phyloP scores from a whole-genome alignment of 2,329 filamentous ascomycete genomes.

The Ramularia collo-cygni region DNA sequence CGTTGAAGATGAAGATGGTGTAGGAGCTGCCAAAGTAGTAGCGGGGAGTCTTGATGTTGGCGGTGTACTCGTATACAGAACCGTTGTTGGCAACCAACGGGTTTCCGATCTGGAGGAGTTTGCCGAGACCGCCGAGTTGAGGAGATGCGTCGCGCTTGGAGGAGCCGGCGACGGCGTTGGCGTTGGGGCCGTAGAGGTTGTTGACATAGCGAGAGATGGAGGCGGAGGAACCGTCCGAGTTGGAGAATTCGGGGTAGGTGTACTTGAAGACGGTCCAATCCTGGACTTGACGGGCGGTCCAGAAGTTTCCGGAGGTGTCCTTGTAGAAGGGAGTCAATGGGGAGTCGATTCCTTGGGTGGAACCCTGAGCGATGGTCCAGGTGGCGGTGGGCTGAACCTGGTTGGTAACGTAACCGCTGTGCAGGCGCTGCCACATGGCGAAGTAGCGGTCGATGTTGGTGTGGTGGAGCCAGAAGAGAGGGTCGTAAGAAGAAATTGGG shows the following conservation, averaged over 20 bases:
- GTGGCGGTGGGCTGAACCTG: slow-evolving; percentile 22
- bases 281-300: slow-evolving; percentile 58
- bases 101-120: slow-evolving; percentile 9
- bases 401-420: slow-evolving; percentile 21
- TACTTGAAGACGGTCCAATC: slow-evolving; percentile 58
- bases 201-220: slow-evolving; percentile 45
- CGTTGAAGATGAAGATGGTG: slow-evolving; percentile 61
- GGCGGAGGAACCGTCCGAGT: slow-evolving; percentile 31
- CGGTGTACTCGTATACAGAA: slow-evolving; percentile 58
- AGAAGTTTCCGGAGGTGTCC: slow-evolving; percentile 53
- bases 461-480: slow-evolving; percentile 31
- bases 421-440: slow-evolving; percentile 28
- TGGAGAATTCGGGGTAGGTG: slow-evolving; percentile 62
- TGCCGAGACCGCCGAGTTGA: slow-evolving; percentile 5
- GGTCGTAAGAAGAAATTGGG: slow-evolving; percentile 26
- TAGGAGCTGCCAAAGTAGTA: slow-evolving; percentile 56
- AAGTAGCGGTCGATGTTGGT: slow-evolving; percentile 29
- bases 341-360: slow-evolving; percentile 16
- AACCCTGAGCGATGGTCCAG: slow-evolving; percentile 25
- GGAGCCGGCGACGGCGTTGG: slow-evolving; percentile 28
- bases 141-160: slow-evolving; percentile 23
- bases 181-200: slow-evolving; percentile 46
- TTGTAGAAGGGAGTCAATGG: slow-evolving; percentile 57
- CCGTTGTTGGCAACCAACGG: slow-evolving; percentile 30
- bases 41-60: slow-evolving; percentile 57